These are phyloP conservation scores for Alectoria sarmentosa DNA, from an alignment of 495 filamentous ascomycete species.

Conservation along the genomic window DNA sequence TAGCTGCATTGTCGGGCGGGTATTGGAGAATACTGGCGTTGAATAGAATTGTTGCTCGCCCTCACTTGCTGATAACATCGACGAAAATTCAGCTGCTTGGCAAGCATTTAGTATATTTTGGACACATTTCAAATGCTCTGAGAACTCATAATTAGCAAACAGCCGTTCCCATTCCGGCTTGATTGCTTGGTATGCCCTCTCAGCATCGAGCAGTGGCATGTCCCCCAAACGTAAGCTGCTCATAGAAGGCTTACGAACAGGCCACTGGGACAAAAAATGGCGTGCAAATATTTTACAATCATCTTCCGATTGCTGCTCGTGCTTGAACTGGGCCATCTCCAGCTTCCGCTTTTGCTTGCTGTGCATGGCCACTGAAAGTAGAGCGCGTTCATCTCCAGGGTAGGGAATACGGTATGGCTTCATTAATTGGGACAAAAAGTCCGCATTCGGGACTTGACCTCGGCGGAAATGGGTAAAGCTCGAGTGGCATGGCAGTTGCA, in stretches of 20 bases:
- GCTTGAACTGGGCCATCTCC: conserved; percentile 20
- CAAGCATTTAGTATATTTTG: conserved; percentile 34
- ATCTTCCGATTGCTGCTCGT: conserved; percentile 27
- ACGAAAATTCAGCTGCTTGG: not conserved
- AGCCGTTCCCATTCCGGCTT: conserved; percentile 43
- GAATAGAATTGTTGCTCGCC: not conserved
- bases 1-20: not conserved
- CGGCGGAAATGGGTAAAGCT: conserved; percentile 29
- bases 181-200: conserved; percentile 34
- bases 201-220: conserved; percentile 30
- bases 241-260: conserved; percentile 29
- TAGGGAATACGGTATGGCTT: conserved; percentile 24
- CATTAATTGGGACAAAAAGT: conserved; percentile 27
- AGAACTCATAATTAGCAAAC: conserved; percentile 40
- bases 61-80: not conserved
- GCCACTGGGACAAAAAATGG: conserved; percentile 36
- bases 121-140: conserved; percentile 35
- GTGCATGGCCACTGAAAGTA: conserved; percentile 20
- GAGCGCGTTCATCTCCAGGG: conserved; percentile 25
- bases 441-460: conserved; percentile 24
- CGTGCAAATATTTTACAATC: conserved; percentile 29
- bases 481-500: conserved; percentile 29
- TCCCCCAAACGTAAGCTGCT: conserved; percentile 25
- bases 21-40: not conserved
- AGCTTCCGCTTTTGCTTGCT: conserved; percentile 26